phyloP scores from a whole-genome alignment of 805 yeast genomes.

The Debaryomyces prosopidis region DNA sequence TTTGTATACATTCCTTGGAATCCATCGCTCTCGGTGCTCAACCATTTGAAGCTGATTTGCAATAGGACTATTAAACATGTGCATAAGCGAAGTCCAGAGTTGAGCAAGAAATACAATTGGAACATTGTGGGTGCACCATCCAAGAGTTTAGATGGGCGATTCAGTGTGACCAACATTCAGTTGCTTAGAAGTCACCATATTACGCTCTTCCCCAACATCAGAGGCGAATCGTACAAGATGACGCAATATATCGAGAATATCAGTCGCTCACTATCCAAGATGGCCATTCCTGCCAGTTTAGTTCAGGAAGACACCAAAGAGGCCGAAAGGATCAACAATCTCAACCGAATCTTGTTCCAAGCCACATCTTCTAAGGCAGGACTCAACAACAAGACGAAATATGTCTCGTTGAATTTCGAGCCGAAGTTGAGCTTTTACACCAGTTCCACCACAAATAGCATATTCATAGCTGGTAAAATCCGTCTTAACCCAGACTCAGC shows the following conservation, averaged over 20 bases:
- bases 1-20: slow-evolving; percentile 14
- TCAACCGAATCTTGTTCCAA: slow-evolving; percentile 6
- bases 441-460: slow-evolving; percentile 6
- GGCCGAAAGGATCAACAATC: slow-evolving; percentile 4
- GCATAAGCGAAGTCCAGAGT: slow-evolving; percentile 1
- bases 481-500: neutral
- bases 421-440: slow-evolving; percentile 5
- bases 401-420: slow-evolving; percentile 5
- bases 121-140: slow-evolving; percentile 7
- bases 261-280: neutral
- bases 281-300: slow-evolving; percentile 3
- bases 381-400: slow-evolving; percentile 2
- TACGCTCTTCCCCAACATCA: slow-evolving; percentile 10
- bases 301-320: slow-evolving; percentile 6
- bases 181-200: slow-evolving; percentile 11
- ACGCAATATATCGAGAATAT: slow-evolving; percentile 8
- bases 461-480: slow-evolving; percentile 6
- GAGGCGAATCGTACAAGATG: slow-evolving; percentile 8
- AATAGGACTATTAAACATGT: slow-evolving; percentile 8
- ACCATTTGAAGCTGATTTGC: slow-evolving; percentile 8
- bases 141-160: slow-evolving; percentile 5
- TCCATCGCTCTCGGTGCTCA: slow-evolving; percentile 11
- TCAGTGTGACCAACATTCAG: slow-evolving; percentile 9
- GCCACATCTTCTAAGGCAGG: neutral
- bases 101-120: slow-evolving; percentile 10